A percentile compares a stretch with the other conserved stretches of the same genome.
phyloP scores from a whole-genome alignment of 768 basidiomycete species.

The Leucocoprinus sp. region DNA sequence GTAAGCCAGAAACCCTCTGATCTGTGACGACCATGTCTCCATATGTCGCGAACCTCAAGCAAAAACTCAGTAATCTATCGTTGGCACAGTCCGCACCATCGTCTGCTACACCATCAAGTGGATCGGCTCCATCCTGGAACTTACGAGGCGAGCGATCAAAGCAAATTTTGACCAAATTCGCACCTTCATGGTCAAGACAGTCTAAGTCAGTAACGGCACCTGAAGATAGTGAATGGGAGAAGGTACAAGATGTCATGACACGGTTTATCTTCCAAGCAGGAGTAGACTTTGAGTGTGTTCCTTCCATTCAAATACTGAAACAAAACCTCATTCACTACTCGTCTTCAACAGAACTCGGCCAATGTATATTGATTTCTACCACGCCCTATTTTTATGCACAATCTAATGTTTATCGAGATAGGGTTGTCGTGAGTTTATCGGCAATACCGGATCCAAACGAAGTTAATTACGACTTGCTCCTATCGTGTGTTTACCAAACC shows the following conservation, averaged over 20 bases:
- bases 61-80: constrained; percentile 57
- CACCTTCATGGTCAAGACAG: constrained; percentile 41
- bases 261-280: constrained; percentile 84
- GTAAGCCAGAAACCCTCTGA: not conserved
- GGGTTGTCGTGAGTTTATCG: constrained; percentile 79
- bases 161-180: constrained; percentile 29
- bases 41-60: constrained; percentile 45
- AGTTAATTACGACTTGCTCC: constrained; percentile 69
- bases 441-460: constrained; percentile 73
- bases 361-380: constrained; percentile 48
- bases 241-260: constrained; percentile 57
- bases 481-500: constrained; percentile 42
- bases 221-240: constrained; percentile 44
- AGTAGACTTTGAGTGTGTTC: constrained; percentile 77
- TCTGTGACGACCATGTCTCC: constrained; percentile 13
- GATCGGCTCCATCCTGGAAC: constrained; percentile 8
- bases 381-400: constrained; percentile 7
- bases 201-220: constrained; percentile 19
- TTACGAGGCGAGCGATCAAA: constrained; percentile 16
- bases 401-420: constrained; percentile 20
- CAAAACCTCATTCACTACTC: constrained; percentile 9
- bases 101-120: constrained; percentile 18
- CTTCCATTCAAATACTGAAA: not conserved
- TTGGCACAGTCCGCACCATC: constrained; percentile 43
- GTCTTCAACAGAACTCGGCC: constrained; percentile 60